Percentiles rank a stretch among this genome's conserved stretches.
Evolutionary conservation across 129 eudicot species (phyloP).

Genomic region (carrot (Daucus carota)): DNA sequence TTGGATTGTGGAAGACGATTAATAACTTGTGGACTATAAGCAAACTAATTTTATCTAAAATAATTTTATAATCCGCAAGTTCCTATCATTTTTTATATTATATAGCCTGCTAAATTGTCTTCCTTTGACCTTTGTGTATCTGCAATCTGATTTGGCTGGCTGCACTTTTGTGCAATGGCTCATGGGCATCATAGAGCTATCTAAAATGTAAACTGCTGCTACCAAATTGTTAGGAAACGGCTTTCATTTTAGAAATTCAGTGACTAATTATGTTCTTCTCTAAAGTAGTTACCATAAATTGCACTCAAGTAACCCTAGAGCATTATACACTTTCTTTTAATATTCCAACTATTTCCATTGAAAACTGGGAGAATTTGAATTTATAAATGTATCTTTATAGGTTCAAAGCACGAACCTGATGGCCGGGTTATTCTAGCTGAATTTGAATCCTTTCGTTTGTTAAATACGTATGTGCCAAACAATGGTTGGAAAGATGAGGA

Average conservation of each 20-base stretch:
- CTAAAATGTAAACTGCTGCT: not conserved
- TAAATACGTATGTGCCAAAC: conserved; percentile 91
- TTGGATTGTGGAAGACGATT: conserved; percentile 3
- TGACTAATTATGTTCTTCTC: not conserved
- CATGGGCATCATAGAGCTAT: not conserved
- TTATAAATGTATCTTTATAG: conserved; percentile 32
- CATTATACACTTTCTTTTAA: not conserved
- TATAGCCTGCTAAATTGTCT: not conserved
- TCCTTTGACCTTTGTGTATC: not conserved
- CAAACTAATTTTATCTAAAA: not conserved
- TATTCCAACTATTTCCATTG: not conserved
- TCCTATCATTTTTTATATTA: not conserved
- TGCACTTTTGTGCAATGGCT: not conserved
- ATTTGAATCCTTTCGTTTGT: conserved; percentile 74
- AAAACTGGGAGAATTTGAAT: not conserved
- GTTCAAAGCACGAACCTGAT: conserved; percentile 88
- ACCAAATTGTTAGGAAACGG: not conserved
- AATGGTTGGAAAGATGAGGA: conserved; percentile 99
- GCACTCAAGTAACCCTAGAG: not conserved
- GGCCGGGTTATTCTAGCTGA: conserved; percentile 89
- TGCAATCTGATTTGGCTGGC: not conserved
- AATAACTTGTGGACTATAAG: not conserved
- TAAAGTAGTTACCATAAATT: not conserved
- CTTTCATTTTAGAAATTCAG: not conserved
- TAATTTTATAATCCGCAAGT: not conserved